Base-by-base conservation (phyloP, 257 asterid genomes). In the Plantago elongata region DNA sequence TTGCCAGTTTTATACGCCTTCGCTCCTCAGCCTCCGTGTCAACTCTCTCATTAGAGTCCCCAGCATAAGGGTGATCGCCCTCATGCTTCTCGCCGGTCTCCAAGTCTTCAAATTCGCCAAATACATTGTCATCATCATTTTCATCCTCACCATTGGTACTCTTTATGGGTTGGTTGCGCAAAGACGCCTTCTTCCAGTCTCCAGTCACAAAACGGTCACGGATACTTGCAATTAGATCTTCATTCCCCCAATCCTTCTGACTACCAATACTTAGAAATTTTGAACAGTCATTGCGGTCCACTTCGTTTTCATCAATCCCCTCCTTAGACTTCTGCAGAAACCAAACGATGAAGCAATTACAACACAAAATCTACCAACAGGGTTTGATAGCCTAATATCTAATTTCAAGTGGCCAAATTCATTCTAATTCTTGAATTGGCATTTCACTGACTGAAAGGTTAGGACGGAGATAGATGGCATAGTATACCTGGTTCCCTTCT, bases 81-180 rank as follows among this genome's bases (percentile, higher is more conserved):
- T 76, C 82, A 74, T 66, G 79, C 76, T 79, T 87, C 72, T 84
- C 76, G 67, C 97, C 99, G 8, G 96, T 87, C 84, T 93, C 99
- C 79, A 93, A 63, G 78, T 93, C 99, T 78, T 89, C 97, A 76
- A 93, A 89, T 51, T 87, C 96, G 63, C 94, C 99, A 73, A 80
- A 75, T 54, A 75, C 82, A 48, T 60, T 77, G 54, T 72, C 91
- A 48, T 71, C 83, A 29, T 78, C 85, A 4, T 64, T 79, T 34
- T 56, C 83, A 66, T 64, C 79, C 61, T 51, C 75, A 66, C 74
- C 84, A 65, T 52, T 14, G 14, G 71, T 63, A 62, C 65, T 88
- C 37, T 67, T 79, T 9, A 78, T 54, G 56, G 61, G 69, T 69
- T 74, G 71, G 67, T 89, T 92, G 75, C 94, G 77, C 62, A 67